phyloP scores from a whole-genome alignment of 495 filamentous ascomycete genomes.

The Penicillium turbatum region DNA sequence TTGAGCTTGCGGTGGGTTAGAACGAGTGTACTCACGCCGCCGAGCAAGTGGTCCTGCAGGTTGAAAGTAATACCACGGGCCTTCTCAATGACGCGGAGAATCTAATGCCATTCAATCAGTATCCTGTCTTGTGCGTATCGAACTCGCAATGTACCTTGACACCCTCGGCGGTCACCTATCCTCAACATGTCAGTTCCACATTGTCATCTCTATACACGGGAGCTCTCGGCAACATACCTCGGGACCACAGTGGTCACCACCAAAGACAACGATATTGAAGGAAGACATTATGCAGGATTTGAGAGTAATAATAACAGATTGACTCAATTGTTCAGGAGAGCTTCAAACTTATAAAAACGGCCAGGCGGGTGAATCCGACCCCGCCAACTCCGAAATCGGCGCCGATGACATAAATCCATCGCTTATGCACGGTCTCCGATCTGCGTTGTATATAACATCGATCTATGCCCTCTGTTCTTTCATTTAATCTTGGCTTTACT shows the following conservation, averaged over 20 bases:
- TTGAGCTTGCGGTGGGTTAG: not conserved
- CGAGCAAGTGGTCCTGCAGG: conserved; percentile 86
- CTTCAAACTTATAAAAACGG: conserved; percentile 24
- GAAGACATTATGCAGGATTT: conserved; percentile 37
- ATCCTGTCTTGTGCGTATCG: not conserved
- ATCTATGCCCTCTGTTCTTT: not conserved
- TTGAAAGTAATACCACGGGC: conserved; percentile 71
- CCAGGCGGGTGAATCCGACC: conserved; percentile 25
- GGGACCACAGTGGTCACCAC: conserved; percentile 90
- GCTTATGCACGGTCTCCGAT: conserved; percentile 1
- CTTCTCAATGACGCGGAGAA: conserved; percentile 70
- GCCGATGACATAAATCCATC: conserved; percentile 7
- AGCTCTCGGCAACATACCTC: conserved; percentile 57
- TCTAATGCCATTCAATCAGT: conserved; percentile 24
- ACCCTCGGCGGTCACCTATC: conserved; percentile 63
- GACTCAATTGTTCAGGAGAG: conserved; percentile 17
- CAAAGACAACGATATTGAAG: conserved; percentile 65
- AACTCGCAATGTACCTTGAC: conserved; percentile 61
- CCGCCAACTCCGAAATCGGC: conserved; percentile 33
- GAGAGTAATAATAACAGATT: conserved; percentile 4
- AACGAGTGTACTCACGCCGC: conserved; percentile 65
- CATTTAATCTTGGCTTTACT: too few relatives aligned
- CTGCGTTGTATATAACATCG: not conserved
- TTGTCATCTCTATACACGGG: conserved; percentile 4
- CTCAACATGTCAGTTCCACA: conserved; percentile 1